Conservation (phyloP, 139 green algal genomes). For the Chlamydomonas eustigma region DNA sequence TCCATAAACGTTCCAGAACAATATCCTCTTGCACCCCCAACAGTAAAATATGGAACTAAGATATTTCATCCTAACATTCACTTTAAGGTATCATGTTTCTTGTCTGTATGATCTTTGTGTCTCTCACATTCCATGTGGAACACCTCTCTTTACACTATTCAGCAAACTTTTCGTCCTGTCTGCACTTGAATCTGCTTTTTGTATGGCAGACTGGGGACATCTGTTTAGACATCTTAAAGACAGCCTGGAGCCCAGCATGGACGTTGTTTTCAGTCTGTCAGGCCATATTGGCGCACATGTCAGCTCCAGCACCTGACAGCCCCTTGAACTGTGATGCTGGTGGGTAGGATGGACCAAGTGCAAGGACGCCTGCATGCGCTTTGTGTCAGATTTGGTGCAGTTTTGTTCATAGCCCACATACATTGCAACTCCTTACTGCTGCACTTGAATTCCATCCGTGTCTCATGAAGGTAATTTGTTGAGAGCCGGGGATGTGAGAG, state of each 20-base stretch:
- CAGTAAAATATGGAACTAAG: conserved; percentile 72
- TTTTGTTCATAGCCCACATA: too few relatives aligned
- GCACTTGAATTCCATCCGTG: too few relatives aligned
- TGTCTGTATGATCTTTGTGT: too few relatives aligned
- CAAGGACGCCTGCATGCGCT: too few relatives aligned
- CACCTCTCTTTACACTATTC: too few relatives aligned
- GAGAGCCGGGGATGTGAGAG: conserved; percentile 69
- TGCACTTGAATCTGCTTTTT: too few relatives aligned
- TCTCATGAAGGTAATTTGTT: conserved; percentile 83
- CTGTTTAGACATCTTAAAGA: conserved; percentile 95
- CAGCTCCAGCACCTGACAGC: conserved; percentile 76
- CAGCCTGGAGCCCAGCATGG: conserved; percentile 90
- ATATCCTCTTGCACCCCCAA: conserved; percentile 83
- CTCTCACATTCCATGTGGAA: too few relatives aligned
- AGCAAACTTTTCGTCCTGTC: too few relatives aligned
- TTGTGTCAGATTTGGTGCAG: too few relatives aligned
- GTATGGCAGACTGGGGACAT: conserved; percentile 93
- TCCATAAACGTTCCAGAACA: conserved; percentile 78
- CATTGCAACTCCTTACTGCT: too few relatives aligned
- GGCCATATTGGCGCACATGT: conserved; percentile 83
- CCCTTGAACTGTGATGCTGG: conserved; percentile 92
- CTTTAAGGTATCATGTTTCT: conserved; percentile 66
- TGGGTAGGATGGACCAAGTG: too few relatives aligned
- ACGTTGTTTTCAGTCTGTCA: conserved; percentile 85
- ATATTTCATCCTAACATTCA: conserved; percentile 97